Percentiles rank a stretch among this genome's conserved stretches.
phyloP scores from a whole-genome alignment of 2,329 filamentous ascomycete genomes.

The Penicillium aurantiogriseum region DNA sequence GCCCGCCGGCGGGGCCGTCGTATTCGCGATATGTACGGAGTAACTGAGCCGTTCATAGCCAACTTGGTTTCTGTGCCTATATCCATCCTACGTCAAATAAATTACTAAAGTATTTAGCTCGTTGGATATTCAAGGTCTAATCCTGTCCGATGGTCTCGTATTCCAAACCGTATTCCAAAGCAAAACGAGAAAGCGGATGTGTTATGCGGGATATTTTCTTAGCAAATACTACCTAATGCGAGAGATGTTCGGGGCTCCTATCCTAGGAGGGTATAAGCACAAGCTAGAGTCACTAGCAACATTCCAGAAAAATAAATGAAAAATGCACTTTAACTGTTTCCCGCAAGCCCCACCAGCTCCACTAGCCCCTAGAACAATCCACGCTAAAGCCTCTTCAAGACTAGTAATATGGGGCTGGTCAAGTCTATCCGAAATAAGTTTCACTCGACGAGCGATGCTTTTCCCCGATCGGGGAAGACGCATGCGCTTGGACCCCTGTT shows the following conservation, averaged over 20 bases:
- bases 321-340: not conserved
- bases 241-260: not conserved
- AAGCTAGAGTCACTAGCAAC: not conserved
- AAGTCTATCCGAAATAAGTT: constrained; percentile 10
- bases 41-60: not conserved
- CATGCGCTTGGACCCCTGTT: not conserved
- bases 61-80: not conserved
- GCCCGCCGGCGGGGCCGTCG: not conserved
- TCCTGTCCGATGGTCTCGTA: not conserved
- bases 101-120: not conserved
- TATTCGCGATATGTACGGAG: not conserved
- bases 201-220: not conserved
- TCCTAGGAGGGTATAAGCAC: not conserved
- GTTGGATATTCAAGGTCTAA: not conserved
- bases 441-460: constrained; percentile 18
- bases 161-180: not conserved
- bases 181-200: not conserved
- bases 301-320: not conserved
- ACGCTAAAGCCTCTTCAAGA: not conserved
- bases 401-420: not conserved
- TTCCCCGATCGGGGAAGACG: constrained; percentile 17
- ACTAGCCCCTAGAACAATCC: not conserved
- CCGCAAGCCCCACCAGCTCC: not conserved
- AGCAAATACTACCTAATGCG: not conserved
- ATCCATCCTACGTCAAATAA: not conserved